Evolutionary conservation across 1,139 yeast species (phyloP), one percentile per base, ranked within the genome.

Genomic region (Pneumocystis wakefieldiae): DNA sequence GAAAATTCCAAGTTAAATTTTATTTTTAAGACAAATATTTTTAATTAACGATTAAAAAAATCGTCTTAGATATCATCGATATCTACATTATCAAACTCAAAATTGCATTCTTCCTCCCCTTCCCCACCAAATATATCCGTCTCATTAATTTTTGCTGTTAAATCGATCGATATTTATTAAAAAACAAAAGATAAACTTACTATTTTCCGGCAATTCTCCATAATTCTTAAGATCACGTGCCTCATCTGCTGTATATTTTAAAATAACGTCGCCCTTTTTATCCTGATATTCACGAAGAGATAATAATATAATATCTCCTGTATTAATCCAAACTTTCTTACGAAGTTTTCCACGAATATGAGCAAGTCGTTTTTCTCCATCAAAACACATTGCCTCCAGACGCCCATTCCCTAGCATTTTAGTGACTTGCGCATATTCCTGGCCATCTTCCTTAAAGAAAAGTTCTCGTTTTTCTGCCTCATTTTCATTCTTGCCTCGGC

Each of bases 331-430:
- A 67, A 68, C 97, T 83, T 92, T 92, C 85, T 94, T 94, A 82
- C 99, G 87, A 79, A 94, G 83, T 76, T 94, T 94, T 71, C 99
- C 99, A 81, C 99, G 87, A 73, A 94, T 94, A 75, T 92, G 98
- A 24, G 96, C 97, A 83, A 89, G 83, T 80, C 99, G 85, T 75
- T 85, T 89, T 70, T 81, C 80, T 68, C 96, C 96, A 74, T 94
- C 98, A 73, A 92, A 94, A 78, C 98, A 94, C 64, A 84, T 76
- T 64, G 95, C 97, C 76, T 91, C 96, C 64, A 94, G 84, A 77
- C 98, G 85, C 70, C 98, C 98, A 74, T 91, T 91, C 75, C 99
- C 99, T 72, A 94, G 83, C 97, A 94, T 91, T 77, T 91, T 92
- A 75, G 94, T 84, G 74, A 94, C 94, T 79, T 94, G 98, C 65